Evolutionary conservation across 2,329 filamentous ascomycete genomes (phyloP).

Genomic region (Aurifilum marmelostoma): DNA sequence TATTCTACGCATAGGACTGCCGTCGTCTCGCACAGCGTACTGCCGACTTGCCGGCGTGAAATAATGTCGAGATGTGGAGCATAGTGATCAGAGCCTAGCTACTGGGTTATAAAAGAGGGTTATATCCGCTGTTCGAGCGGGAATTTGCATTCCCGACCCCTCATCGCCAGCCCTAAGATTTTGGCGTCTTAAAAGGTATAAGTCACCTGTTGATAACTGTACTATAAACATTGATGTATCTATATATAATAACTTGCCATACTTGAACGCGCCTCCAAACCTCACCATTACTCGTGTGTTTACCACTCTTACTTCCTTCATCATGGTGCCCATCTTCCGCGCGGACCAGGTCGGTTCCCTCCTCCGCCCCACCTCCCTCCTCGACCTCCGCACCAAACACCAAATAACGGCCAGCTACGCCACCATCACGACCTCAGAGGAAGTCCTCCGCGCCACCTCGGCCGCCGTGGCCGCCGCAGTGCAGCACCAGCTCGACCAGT

Average conservation of each 20-base stretch:
- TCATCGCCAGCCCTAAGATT: not conserved
- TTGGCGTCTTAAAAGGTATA: too few species aligned
- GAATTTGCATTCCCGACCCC: not conserved
- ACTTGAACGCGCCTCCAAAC: too few species aligned
- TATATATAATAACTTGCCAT: too few species aligned
- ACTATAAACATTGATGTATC: too few species aligned
- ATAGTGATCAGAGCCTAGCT: not conserved
- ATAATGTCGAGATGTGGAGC: not conserved
- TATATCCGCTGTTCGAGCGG: not conserved
- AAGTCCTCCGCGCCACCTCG: not conserved
- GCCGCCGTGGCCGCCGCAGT: constrained; percentile 14
- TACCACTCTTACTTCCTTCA: not conserved
- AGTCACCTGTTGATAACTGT: too few species aligned
- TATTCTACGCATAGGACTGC: not conserved
- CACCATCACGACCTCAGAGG: constrained; percentile 1
- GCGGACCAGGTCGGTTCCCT: constrained; percentile 25
- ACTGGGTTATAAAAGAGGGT: not conserved
- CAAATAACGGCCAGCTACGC: constrained; percentile 8
- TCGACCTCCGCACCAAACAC: constrained; percentile 14
- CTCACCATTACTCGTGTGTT: not conserved
- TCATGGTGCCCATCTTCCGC: constrained; percentile 17
- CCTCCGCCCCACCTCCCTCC: constrained; percentile 17
- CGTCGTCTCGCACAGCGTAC: not conserved
- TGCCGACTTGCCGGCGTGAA: not conserved
- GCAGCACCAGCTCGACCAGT: constrained; percentile 8